phyloP scores from a whole-genome alignment of 2,329 filamentous ascomycete genomes.

The Colletotrichum tofieldiae region DNA sequence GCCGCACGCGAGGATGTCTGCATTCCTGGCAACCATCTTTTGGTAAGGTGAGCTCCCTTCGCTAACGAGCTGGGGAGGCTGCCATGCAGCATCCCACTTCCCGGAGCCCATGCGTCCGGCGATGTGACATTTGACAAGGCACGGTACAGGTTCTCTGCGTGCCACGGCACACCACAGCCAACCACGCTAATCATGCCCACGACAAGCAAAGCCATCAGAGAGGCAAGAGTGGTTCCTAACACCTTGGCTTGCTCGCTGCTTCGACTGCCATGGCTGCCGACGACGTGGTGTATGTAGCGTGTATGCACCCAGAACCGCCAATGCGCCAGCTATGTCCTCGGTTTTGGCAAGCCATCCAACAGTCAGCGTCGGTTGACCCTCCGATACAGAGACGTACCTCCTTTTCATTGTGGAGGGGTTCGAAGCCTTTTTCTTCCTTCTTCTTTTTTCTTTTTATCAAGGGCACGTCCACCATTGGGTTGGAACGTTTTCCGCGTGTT shows the following conservation, averaged over 20 bases:
- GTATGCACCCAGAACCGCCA: conserved; percentile 13
- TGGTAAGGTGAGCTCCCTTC: background rate
- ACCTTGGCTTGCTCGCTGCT: conserved; percentile 24
- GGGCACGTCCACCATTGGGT: conserved; percentile 31
- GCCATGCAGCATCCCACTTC: conserved; percentile 34
- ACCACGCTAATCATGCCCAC: conserved; percentile 23
- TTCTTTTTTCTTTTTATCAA: background rate
- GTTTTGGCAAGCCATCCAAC: background rate
- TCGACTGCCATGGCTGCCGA: background rate
- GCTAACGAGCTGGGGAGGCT: conserved; percentile 22
- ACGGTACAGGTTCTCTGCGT: background rate
- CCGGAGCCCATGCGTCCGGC: conserved; percentile 25
- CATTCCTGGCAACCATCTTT: background rate
- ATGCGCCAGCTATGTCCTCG: background rate
- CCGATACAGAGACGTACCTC: conserved; percentile 25
- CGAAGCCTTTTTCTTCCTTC: conserved; percentile 12
- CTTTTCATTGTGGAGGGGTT: conserved; percentile 20
- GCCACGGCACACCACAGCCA: conserved; percentile 20
- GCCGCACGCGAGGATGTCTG: conserved; percentile 12
- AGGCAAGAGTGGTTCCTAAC: conserved; percentile 16
- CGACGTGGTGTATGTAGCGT: background rate
- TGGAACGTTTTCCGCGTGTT: conserved; percentile 35
- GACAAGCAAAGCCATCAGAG: conserved; percentile 12
- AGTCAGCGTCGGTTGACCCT: conserved; percentile 24
- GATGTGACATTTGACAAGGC: background rate